Percentiles rank a stretch among this genome's conserved stretches.
phyloP scores from a whole-genome alignment of 352 stramenopile species.

The Phytophthora ohioensis region DNA sequence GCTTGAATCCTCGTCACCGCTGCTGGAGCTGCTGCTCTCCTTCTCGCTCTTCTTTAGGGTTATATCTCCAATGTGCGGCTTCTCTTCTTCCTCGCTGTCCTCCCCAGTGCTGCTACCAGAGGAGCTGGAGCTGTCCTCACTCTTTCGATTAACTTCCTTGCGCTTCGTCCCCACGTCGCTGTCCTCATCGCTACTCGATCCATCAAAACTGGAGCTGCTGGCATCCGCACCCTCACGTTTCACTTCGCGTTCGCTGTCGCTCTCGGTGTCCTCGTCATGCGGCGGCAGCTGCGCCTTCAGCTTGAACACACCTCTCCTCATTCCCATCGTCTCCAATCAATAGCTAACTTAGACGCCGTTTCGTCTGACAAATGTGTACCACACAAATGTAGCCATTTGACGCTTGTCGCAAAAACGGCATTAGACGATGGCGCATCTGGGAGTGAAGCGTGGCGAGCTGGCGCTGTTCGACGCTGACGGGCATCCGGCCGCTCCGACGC shows the following conservation, averaged over 20 bases:
- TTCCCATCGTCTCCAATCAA: slow-evolving; percentile 15
- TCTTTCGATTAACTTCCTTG: background rate
- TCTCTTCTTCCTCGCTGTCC: slow-evolving; percentile 4
- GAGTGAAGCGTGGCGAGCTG: slow-evolving; percentile 71
- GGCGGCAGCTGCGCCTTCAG: slow-evolving; percentile 11
- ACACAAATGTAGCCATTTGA: slow-evolving; percentile 1
- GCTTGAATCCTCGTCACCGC: slow-evolving; percentile 6
- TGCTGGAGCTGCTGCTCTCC: background rate
- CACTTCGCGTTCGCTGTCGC: slow-evolving; percentile 23
- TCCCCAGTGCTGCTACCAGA: background rate
- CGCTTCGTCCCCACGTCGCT: slow-evolving; percentile 6
- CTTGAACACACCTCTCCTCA: slow-evolving; percentile 12
- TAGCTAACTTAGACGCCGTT: background rate
- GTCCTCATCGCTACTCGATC: slow-evolving; percentile 4
- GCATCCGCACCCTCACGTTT: background rate
- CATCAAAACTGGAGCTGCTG: slow-evolving; percentile 30
- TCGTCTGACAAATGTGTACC: background rate
- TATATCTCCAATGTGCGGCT: background rate
- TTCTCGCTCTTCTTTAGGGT: background rate
- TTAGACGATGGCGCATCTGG: slow-evolving; percentile 44
- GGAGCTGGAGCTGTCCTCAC: slow-evolving; percentile 2
- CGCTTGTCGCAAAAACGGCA: slow-evolving; percentile 20
- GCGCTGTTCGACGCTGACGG: slow-evolving; percentile 52
- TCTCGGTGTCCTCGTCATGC: slow-evolving; percentile 42
- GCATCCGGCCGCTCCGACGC: slow-evolving; percentile 1